phyloP scores from a whole-genome alignment of 2,329 filamentous ascomycete species.

The Diaporthe capsici region DNA sequence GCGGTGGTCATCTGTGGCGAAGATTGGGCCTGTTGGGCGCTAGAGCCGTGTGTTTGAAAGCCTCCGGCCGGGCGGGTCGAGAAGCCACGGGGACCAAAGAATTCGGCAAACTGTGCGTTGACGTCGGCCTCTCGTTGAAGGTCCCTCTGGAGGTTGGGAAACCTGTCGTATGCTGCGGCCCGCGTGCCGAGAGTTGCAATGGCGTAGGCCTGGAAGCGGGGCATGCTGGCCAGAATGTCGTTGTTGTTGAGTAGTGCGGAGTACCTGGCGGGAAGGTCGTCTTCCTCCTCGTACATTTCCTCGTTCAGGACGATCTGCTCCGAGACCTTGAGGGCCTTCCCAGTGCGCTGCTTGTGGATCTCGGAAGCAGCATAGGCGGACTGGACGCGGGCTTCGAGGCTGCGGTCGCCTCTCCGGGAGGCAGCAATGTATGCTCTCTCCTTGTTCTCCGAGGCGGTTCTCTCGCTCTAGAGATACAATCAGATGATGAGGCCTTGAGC shows the following conservation, averaged over 20 bases:
- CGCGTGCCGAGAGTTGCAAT: conserved; percentile 36
- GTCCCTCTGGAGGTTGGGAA: conserved; percentile 18
- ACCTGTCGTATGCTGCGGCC: conserved; percentile 10
- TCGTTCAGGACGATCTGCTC: conserved; percentile 90
- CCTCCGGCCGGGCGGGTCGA: background rate
- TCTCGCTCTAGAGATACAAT: conserved; percentile 69
- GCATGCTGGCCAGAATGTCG: conserved; percentile 27
- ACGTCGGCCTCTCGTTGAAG: conserved; percentile 24
- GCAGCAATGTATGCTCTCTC: conserved; percentile 94
- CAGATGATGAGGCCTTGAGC: background rate
- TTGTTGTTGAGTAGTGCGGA: conserved; percentile 34
- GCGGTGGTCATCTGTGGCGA: conserved; percentile 13
- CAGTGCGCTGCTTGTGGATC: conserved; percentile 90
- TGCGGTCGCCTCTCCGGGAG: conserved; percentile 87
- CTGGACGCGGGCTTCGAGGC: conserved; percentile 87
- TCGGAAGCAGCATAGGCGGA: conserved; percentile 91
- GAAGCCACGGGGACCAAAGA: conserved; percentile 31
- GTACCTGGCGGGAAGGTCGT: conserved; percentile 73
- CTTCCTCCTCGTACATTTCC: conserved; percentile 97
- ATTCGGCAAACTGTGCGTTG: conserved; percentile 31
- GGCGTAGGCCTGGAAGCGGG: conserved; percentile 33
- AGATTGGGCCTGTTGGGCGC: conserved; percentile 2
- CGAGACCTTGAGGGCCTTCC: conserved; percentile 84
- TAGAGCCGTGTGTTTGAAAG: background rate
- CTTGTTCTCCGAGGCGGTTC: conserved; percentile 85